phyloP scores from a whole-genome alignment of 768 basidiomycete species.

The Xerocomellus amylosporus region DNA sequence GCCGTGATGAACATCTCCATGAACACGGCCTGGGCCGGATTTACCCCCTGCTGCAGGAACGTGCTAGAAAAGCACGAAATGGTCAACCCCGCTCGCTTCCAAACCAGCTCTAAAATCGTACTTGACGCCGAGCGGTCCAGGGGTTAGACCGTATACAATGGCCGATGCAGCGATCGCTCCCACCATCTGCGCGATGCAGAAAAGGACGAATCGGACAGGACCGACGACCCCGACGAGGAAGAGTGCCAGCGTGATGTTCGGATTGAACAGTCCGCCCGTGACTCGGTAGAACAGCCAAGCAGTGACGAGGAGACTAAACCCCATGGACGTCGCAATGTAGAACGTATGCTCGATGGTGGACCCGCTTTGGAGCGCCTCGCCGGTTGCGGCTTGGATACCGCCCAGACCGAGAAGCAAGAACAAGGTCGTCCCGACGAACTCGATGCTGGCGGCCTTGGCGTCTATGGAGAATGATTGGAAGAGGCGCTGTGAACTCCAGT shows the following conservation, averaged over 20 bases:
- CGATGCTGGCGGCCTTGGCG: slow-evolving; percentile 48
- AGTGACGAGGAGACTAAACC: slow-evolving; percentile 57
- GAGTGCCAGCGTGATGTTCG: slow-evolving; percentile 57
- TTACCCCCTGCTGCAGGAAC: slow-evolving; percentile 44
- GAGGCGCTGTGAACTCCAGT: slow-evolving; percentile 27
- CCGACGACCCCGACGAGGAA: slow-evolving; percentile 53
- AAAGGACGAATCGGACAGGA: slow-evolving; percentile 56
- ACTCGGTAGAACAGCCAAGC: slow-evolving; percentile 68
- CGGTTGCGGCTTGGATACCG: slow-evolving; percentile 55
- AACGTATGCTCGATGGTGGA: slow-evolving; percentile 42
- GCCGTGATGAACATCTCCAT: slow-evolving; percentile 72
- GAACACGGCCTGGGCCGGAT: slow-evolving; percentile 57
- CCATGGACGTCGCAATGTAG: slow-evolving; percentile 60
- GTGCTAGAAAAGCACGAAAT: slow-evolving; percentile 38
- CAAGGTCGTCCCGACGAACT: slow-evolving; percentile 57
- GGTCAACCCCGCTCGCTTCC: background rate
- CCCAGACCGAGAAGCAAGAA: slow-evolving; percentile 68
- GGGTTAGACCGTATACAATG: slow-evolving; percentile 52
- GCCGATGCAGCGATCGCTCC: slow-evolving; percentile 62
- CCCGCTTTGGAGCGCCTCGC: slow-evolving; percentile 32
- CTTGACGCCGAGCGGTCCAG: slow-evolving; percentile 55
- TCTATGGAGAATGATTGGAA: slow-evolving; percentile 38
- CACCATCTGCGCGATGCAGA: slow-evolving; percentile 56
- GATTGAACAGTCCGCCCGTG: slow-evolving; percentile 67
- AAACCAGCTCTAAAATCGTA: slow-evolving; percentile 25